Evolutionary conservation across 2,329 filamentous ascomycete species (phyloP).

Genomic region (Emericellopsis cladophorae): DNA sequence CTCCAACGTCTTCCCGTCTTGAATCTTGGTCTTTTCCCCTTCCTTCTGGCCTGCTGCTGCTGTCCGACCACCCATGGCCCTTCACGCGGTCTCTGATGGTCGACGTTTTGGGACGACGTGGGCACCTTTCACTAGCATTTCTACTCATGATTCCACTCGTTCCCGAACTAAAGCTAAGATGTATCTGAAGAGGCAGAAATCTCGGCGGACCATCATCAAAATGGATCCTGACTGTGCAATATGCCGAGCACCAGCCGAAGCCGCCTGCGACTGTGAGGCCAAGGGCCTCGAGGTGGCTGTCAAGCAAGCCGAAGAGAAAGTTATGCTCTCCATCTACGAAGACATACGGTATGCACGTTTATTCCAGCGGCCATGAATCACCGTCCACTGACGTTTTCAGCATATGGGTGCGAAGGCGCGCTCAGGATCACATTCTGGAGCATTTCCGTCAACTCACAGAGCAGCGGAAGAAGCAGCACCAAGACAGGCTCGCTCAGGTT

Average conservation of each 20-base stretch:
- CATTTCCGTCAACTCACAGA: slow-evolving; percentile 51
- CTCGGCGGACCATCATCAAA: slow-evolving; percentile 30
- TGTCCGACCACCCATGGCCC: not conserved
- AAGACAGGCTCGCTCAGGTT: slow-evolving; percentile 41
- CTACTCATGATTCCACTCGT: not conserved
- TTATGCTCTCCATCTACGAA: slow-evolving; percentile 50
- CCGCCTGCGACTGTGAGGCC: slow-evolving; percentile 53
- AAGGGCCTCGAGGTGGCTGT: slow-evolving; percentile 51
- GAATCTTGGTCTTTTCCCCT: no score
- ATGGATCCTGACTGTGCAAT: slow-evolving; percentile 62
- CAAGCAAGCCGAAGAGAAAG: slow-evolving; percentile 47
- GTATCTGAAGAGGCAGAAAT: slow-evolving; percentile 30
- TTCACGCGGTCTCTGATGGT: no score
- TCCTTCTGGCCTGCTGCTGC: not conserved
- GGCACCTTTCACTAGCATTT: not conserved
- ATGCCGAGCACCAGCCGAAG: slow-evolving; percentile 44
- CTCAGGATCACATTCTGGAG: slow-evolving; percentile 55
- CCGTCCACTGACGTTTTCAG: slow-evolving; percentile 18
- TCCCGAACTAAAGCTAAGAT: slow-evolving; percentile 28
- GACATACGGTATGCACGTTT: slow-evolving; percentile 44
- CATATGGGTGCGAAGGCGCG: slow-evolving; percentile 50
- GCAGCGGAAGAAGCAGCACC: slow-evolving; percentile 45
- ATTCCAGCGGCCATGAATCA: not conserved
- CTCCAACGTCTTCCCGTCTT: no score
- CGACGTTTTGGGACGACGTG: no score